Evolutionary conservation across 192 early-diverging fungal genomes (phyloP), one percentile per base, ranked within the genome.

Genomic region (Rhizophagus clarus): DNA sequence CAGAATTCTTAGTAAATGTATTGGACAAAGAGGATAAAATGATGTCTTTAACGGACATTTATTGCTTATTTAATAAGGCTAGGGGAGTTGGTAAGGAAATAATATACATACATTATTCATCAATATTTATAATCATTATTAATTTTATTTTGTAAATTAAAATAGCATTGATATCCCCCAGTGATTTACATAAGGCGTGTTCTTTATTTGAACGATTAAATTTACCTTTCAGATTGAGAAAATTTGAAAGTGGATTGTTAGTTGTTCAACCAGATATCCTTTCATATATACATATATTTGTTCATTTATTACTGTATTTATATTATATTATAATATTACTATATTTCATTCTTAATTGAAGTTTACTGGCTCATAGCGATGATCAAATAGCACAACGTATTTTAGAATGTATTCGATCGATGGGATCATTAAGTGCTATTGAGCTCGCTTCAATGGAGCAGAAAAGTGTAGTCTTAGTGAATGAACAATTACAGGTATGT

Each of bases 41-140:
- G 31, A 94, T 96, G 83, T 84, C 95, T 26, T 85, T 99, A 1
- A 91, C 94, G 7, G 97, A 98, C 79, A 87, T 96, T 11, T 99
- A 97, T 84, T 98, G 97, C 81, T 80, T 99, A 60, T 97, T 95
- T 82, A 99, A 99, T 82, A 92, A 96, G 4, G 97, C 96, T 8
- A 91, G 97, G 66, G 96, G 97, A 11, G 92, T 92, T 76, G 91
- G 91, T 91, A 87, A 70, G 87, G 82, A 31, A 7, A 51, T 20
- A 56, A 5, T 20, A 56, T 17, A 22, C 4, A 4, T 20, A 9
- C 5, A 56, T 56, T 20, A 17, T 56, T 3, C 51, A 56, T 42
- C 15, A 56, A 20, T 56, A 17, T 2, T 51, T 20, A 51, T 51
- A 51, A 24, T 31, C 61, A 32, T 66, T 49, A 62, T 61, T 24